These are phyloP conservation scores for Gossypium stocksii DNA, from an alignment of 345 rosid genomes.

Conservation along the genomic window DNA sequence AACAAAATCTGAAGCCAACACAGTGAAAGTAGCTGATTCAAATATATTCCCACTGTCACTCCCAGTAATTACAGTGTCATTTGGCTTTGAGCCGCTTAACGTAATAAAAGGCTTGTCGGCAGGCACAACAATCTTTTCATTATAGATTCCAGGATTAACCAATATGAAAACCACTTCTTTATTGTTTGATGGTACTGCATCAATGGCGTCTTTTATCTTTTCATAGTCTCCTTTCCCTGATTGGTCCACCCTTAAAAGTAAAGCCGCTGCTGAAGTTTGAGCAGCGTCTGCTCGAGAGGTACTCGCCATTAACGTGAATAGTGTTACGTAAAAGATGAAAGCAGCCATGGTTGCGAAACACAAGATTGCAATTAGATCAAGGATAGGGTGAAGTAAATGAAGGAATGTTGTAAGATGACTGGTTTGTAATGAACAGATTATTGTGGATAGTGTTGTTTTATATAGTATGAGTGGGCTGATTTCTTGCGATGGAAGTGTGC, in stretches of 20 bases:
- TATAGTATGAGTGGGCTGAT: not conserved
- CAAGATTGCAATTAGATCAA: not conserved
- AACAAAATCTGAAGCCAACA: constrained; percentile 62
- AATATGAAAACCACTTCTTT: constrained; percentile 39
- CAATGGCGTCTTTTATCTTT: constrained; percentile 66
- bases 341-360: not conserved
- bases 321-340: not conserved
- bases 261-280: constrained; percentile 38
- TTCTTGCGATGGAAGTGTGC: constrained; percentile 13
- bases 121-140: constrained; percentile 60
- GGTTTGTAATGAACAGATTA: not conserved
- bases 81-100: constrained; percentile 51
- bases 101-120: constrained; percentile 69
- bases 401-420: constrained; percentile 3
- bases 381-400: not conserved
- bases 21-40: constrained; percentile 47
- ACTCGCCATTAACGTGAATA: not conserved
- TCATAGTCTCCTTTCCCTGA: constrained; percentile 57
- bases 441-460: not conserved
- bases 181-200: constrained; percentile 51
- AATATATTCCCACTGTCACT: constrained; percentile 41
- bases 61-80: constrained; percentile 45
- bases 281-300: not conserved
- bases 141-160: constrained; percentile 70
- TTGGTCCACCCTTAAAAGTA: constrained; percentile 57